These are phyloP conservation scores for Rhizomucor pusillus DNA, from an alignment of 371 early-diverging fungal genomes.

Conservation along the genomic window DNA sequence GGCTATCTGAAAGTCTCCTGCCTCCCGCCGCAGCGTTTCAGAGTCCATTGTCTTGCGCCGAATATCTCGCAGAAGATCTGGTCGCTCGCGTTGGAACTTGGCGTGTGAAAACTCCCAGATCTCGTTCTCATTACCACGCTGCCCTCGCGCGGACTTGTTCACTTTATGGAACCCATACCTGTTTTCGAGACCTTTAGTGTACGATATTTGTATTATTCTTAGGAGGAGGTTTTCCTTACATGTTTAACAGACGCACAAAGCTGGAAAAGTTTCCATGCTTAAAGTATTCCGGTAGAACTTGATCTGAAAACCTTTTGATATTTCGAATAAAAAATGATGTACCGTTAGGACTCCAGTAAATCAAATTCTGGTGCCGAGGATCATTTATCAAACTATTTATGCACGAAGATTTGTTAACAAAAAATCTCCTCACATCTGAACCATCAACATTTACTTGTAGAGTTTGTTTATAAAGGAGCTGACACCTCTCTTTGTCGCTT, in stretches of 20 bases:
- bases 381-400: conserved; percentile 72
- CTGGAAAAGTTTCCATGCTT: conserved; percentile 81
- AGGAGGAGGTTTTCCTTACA: conserved; percentile 47
- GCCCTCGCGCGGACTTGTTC: conserved; percentile 67
- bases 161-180: conserved; percentile 65
- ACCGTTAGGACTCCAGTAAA: conserved; percentile 80
- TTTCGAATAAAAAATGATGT: conserved; percentile 87
- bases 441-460: conserved; percentile 12
- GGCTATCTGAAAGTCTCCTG: conserved; percentile 66
- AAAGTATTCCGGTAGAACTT: conserved; percentile 72
- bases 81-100: conserved; percentile 47
- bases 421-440: no score
- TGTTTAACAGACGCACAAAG: conserved; percentile 84
- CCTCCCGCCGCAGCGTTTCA: conserved; percentile 65
- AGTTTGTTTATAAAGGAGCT: conserved; percentile 29
- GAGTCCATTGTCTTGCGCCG: conserved; percentile 69
- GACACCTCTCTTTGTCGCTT: conserved; percentile 6
- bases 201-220: not conserved
- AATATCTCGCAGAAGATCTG: conserved; percentile 45
- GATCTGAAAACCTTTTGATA: conserved; percentile 78
- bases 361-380: conserved; percentile 66
- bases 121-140: conserved; percentile 68
- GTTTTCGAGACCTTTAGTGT: conserved; percentile 13
- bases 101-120: conserved; percentile 57
- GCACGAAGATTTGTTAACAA: no score